Conservation (phyloP, 228 moss, liverwort and hornwort species). For the Sphagnum fallax region DNA sequence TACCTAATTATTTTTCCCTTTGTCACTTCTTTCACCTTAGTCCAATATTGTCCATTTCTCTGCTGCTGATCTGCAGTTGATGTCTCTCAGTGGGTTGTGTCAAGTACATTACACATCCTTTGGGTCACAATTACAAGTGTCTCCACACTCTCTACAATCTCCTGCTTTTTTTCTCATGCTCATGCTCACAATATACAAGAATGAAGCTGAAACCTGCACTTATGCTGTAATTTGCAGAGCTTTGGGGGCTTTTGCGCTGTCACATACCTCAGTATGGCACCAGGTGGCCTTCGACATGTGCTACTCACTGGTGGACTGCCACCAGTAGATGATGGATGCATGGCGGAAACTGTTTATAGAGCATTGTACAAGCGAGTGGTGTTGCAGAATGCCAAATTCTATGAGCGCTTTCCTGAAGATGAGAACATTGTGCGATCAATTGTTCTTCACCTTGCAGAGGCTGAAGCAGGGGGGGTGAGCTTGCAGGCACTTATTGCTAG, state of each 20-base stretch:
- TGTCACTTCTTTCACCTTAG: not conserved
- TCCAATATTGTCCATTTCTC: not conserved
- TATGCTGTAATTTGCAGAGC: slow-evolving; percentile 49
- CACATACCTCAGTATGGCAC: slow-evolving; percentile 89
- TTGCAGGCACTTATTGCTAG: slow-evolving; percentile 2
- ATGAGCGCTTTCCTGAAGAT: slow-evolving; percentile 75
- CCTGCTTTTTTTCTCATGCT: not conserved
- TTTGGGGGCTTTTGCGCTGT: slow-evolving; percentile 95
- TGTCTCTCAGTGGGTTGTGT: not conserved
- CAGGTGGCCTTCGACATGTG: slow-evolving; percentile 68
- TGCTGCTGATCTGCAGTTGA: not conserved
- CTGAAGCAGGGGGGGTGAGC: slow-evolving; percentile 85
- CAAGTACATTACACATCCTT: too few relatives aligned
- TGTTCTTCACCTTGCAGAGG: slow-evolving; percentile 57
- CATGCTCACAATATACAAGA: not conserved
- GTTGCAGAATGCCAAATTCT: slow-evolving; percentile 77
- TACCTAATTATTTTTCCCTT: slow-evolving; percentile 6
- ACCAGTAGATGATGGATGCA: slow-evolving; percentile 74
- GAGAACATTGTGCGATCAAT: slow-evolving; percentile 64
- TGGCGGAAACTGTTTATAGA: slow-evolving; percentile 74
- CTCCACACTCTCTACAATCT: too few relatives aligned
- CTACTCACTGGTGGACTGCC: slow-evolving; percentile 91
- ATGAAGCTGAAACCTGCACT: not conserved
- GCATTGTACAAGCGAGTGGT: slow-evolving; percentile 75
- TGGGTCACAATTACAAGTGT: too few relatives aligned